These are phyloP conservation scores for Chaetomium fimeti DNA, from an alignment of 495 filamentous ascomycete species.

Conservation along the genomic window DNA sequence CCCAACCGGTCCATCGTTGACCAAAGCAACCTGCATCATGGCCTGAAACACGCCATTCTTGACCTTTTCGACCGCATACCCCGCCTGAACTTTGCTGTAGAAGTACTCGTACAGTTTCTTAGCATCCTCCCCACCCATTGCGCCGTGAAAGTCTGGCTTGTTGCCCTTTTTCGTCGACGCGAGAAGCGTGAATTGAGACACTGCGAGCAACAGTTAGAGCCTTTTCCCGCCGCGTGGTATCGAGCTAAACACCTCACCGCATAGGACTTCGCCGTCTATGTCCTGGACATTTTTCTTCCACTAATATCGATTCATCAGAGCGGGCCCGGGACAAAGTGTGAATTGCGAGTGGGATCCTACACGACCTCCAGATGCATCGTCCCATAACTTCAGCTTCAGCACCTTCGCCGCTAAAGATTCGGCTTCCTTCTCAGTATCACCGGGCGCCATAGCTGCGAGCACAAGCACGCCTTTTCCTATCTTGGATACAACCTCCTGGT, in stretches of 20 bases:
- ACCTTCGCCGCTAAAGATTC: conserved; percentile 81
- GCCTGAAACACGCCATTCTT: conserved; percentile 96
- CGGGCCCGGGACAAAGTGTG: conserved; percentile 17
- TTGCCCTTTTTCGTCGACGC: conserved; percentile 89
- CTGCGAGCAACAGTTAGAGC: conserved; percentile 44
- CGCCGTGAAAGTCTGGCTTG: conserved; percentile 93
- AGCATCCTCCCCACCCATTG: conserved; percentile 72
- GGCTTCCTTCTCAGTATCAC: conserved; percentile 85
- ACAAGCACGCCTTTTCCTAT: conserved; percentile 90
- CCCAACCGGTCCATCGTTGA: conserved; percentile 93
- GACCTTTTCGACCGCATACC: conserved; percentile 73
- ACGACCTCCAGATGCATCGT: conserved; percentile 66
- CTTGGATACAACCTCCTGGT: conserved; percentile 79
- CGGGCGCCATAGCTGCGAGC: conserved; percentile 84
- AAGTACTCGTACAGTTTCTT: conserved; percentile 80
- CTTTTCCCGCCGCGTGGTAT: not conserved
- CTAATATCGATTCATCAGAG: conserved; percentile 42
- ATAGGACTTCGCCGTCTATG: conserved; percentile 84
- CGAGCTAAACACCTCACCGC: conserved; percentile 56
- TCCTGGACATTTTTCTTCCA: conserved; percentile 89
- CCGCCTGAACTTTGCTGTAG: conserved; percentile 67
- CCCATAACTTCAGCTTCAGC: conserved; percentile 86
- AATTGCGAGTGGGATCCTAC: conserved; percentile 37
- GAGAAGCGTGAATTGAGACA: conserved; percentile 97
- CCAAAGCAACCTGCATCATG: conserved; percentile 95